A percentile compares a stretch with the other conserved stretches of the same genome.
Evolutionary conservation across 441 rosid genomes (phyloP).

Genomic region (Theobroma grandiflorum): DNA sequence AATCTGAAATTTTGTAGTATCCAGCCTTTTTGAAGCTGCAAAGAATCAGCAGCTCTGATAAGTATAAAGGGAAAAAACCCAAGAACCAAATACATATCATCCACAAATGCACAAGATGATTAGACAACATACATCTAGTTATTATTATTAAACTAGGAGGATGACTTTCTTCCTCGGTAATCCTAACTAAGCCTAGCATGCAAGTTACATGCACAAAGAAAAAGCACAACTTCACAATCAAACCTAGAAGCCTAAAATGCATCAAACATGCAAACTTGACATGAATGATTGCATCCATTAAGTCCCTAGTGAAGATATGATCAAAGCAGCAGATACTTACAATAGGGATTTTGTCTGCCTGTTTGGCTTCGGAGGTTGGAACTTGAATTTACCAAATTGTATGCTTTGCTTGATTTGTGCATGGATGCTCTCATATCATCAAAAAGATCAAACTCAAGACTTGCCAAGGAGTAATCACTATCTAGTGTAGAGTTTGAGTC

Average conservation of each 20-base stretch:
- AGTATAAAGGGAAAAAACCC: neutral
- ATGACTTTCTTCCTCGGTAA: neutral
- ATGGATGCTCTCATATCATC: constrained; percentile 51
- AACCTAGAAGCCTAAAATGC: constrained; percentile 12
- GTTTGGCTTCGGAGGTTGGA: constrained; percentile 29
- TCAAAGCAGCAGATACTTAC: constrained; percentile 33
- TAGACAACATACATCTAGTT: too few species aligned
- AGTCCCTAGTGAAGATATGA: neutral
- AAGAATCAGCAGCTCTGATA: constrained; percentile 15
- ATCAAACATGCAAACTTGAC: neutral
- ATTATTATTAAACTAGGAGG: too few species aligned
- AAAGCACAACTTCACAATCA: neutral
- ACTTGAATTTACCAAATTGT: constrained; percentile 27
- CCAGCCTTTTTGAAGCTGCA: constrained; percentile 39
- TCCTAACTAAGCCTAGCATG: neutral
- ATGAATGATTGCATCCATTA: neutral
- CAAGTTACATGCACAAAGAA: neutral
- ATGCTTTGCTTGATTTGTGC: constrained; percentile 26
- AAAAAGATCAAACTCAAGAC: constrained; percentile 67
- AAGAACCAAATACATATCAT: neutral
- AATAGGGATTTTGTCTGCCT: constrained; percentile 24
- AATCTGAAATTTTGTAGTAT: constrained; percentile 27
- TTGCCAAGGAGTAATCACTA: constrained; percentile 50
- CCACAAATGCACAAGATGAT: too few species aligned
- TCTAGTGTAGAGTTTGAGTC: constrained; percentile 40